phyloP scores from a whole-genome alignment of 345 rosid species.

The Linum tenue region DNA sequence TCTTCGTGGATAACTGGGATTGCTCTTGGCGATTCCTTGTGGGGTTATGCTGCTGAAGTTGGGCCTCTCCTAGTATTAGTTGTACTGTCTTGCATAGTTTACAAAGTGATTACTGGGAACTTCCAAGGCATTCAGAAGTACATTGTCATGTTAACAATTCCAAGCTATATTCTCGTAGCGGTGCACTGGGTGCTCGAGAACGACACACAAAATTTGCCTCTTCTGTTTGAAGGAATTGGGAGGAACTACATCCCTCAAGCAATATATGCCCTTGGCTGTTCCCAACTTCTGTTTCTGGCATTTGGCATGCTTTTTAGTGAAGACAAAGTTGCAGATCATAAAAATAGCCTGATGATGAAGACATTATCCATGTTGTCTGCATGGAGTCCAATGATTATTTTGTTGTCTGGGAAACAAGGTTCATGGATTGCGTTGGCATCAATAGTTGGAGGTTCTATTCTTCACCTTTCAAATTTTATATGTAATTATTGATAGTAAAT shows the following conservation, averaged over 20 bases:
- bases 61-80: constrained; percentile 43
- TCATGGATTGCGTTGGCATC: constrained; percentile 58
- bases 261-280: constrained; percentile 43
- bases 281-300: constrained; percentile 48
- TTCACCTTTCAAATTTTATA: background rate
- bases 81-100: constrained; percentile 39
- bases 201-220: constrained; percentile 24
- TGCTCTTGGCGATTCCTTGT: constrained; percentile 36
- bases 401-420: constrained; percentile 82
- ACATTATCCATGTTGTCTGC: constrained; percentile 51
- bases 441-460: constrained; percentile 51
- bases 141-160: constrained; percentile 41
- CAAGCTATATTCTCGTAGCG: constrained; percentile 59
- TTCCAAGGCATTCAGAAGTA: constrained; percentile 34
- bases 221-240: constrained; percentile 28
- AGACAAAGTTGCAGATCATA: constrained; percentile 19
- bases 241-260: constrained; percentile 49
- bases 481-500: too few relatives aligned
- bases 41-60: constrained; percentile 42
- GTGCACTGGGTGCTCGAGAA: constrained; percentile 66
- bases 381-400: constrained; percentile 63
- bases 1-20: constrained; percentile 71
- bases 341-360: constrained; percentile 27
- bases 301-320: constrained; percentile 19
- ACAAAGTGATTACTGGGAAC: constrained; percentile 21